Conservation (phyloP, 352 stramenopile species). For the Phytophthora kernoviae region DNA sequence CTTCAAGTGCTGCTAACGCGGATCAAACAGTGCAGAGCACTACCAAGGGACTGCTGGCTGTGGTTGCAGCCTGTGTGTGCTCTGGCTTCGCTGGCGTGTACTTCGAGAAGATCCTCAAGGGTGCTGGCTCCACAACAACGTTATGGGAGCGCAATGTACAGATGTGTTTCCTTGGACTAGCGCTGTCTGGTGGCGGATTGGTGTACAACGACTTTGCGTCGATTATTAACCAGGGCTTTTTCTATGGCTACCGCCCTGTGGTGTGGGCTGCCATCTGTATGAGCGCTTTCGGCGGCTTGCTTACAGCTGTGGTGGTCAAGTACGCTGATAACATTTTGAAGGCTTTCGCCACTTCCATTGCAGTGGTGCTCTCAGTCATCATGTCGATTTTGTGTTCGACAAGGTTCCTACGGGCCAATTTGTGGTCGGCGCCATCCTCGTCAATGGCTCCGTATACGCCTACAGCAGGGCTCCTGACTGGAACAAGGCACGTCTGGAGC, state of each 20-base stretch:
- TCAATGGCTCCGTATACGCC: slow-evolving; percentile 83
- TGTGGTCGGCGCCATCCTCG: slow-evolving; percentile 68
- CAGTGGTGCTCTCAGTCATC: slow-evolving; percentile 80
- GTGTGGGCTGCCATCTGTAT: slow-evolving; percentile 75
- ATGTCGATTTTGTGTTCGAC: slow-evolving; percentile 84
- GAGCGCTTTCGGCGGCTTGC: slow-evolving; percentile 73
- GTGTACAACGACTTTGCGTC: slow-evolving; percentile 68
- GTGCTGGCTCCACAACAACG: slow-evolving; percentile 52
- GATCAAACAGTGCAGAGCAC: slow-evolving; percentile 53
- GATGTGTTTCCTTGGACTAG: slow-evolving; percentile 77
- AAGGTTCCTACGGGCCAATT: slow-evolving; percentile 83
- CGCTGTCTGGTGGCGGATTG: slow-evolving; percentile 61
- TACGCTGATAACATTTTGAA: slow-evolving; percentile 91
- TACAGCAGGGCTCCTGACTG: slow-evolving; percentile 71
- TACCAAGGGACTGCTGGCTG: slow-evolving; percentile 67
- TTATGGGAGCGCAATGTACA: slow-evolving; percentile 88
- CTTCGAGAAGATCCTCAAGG: slow-evolving; percentile 90
- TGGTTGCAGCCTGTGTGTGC: slow-evolving; percentile 75
- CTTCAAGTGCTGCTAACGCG: slow-evolving; percentile 16
- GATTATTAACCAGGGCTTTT: slow-evolving; percentile 64
- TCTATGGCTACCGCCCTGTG: slow-evolving; percentile 82
- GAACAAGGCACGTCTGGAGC: slow-evolving; percentile 20
- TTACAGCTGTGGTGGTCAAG: slow-evolving; percentile 86
- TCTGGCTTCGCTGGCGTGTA: slow-evolving; percentile 87
- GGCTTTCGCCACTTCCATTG: slow-evolving; percentile 85